Evolutionary conservation across 2,329 filamentous ascomycete genomes (phyloP), one percentile per base, ranked within the genome.

Genomic region (Fragosphaeria purpurea): DNA sequence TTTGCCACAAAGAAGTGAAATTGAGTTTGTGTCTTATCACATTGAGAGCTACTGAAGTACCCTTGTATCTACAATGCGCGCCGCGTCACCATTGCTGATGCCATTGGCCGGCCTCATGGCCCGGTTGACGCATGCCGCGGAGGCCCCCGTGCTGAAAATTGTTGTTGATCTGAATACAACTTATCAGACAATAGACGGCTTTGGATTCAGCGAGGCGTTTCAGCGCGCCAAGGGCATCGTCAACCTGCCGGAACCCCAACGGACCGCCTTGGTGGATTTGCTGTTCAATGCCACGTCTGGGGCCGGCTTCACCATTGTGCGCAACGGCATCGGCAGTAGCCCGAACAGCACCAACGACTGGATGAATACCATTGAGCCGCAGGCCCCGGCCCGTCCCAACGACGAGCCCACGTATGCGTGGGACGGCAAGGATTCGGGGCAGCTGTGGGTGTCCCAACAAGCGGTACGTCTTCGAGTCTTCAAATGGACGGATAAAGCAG

Each of bases 371-470:
- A 64, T 69, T 47, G 54, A 64, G 49, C 65, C 66, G 1, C 59
- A 53, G 32, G 63, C 54, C 37, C 65, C 65, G 6, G 63, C 65
- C 6, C 55, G 53, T 6, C 62, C 64, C 2, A 53, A 47, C 1
- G 58, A 56, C 7, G 44, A 53, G 11, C 62, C 60, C 6, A 52
- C 55, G 2, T 68, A 68, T 43, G 54, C 55, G 3, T 67, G 63
- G 63, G 65, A 67, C 46, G 54, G 50, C 9, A 61, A 61, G 31
- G 63, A 69, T 48, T 60, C 59, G 12, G 65, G 66, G 13, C 70
- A 73, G 59, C 58, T 73, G 8, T 72, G 65, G 59, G 56, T 75
- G 13, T 66, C 67, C 10, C 60, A 71, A 55, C 63, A 70, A 54
- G 70, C 61, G 4, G 55, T 54, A 32, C 44, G 58, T 11, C 13